A percentile compares a stretch with the other conserved stretches of the same genome.
These are phyloP conservation scores for Metrosideros polymorpha DNA, from an alignment of 441 rosid genomes.

Conservation along the genomic window DNA sequence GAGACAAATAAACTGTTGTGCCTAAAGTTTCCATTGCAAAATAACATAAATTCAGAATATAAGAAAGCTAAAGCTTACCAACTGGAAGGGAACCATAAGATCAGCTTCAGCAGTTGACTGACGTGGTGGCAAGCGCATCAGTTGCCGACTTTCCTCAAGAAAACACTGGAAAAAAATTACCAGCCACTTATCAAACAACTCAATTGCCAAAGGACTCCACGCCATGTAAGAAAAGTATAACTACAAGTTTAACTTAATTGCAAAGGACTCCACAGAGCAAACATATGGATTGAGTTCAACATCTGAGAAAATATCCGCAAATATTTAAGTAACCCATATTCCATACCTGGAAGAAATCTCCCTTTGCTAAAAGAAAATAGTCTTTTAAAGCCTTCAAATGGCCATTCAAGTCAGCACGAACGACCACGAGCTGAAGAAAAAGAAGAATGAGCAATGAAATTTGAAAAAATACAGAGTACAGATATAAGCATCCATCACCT, in stretches of 20 bases:
- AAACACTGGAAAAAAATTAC: conserved; percentile 58
- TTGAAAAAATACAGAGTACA: conserved; percentile 1
- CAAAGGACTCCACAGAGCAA: not conserved
- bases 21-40: not conserved
- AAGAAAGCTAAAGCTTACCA: conserved; percentile 32
- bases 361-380: conserved; percentile 92
- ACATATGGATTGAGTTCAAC: not conserved
- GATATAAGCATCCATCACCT: conserved; percentile 36
- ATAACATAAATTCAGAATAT: not conserved
- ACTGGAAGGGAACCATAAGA: conserved; percentile 91
- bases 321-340: not conserved
- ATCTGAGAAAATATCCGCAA: not conserved
- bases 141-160: conserved; percentile 90
- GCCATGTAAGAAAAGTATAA: not conserved
- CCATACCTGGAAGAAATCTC: conserved; percentile 95
- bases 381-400: conserved; percentile 95
- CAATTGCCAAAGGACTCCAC: not conserved
- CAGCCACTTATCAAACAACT: not conserved
- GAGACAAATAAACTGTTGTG: not conserved
- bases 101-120: conserved; percentile 98
- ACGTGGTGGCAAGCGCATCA: conserved; percentile 97
- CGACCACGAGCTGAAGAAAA: conserved; percentile 78
- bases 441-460: conserved; percentile 5
- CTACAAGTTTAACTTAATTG: not conserved
- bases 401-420: conserved; percentile 89